Base-by-base conservation (phyloP, 768 basidiomycete species). In the Suillus cothurnatus region DNA sequence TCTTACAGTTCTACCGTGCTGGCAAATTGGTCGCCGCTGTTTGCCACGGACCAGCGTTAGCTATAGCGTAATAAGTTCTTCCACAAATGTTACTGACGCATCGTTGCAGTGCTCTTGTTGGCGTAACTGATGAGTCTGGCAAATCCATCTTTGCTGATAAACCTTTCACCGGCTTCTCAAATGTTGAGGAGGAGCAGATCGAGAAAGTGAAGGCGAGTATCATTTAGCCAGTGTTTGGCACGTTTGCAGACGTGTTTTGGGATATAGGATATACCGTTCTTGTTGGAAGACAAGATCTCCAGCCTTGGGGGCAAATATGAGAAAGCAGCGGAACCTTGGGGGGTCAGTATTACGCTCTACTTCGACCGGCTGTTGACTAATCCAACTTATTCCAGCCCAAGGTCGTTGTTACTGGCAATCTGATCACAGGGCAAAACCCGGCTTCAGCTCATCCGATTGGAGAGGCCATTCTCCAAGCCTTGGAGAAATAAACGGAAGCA, bases 361-460 rank as follows among this genome's bases (percentile, higher is more conserved):
- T 31, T 19, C 21, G 19, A 17, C 19, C 9, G 36, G 15, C 49
- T 4, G 38, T 32, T 23, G 8, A 45, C 36, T 61, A 32, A 60
- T 50, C 57, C 41, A 47, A 41, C 38, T 41, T 4, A 31, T 31
- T 31, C 17, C 50, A 76, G 70, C 63, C 73, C 47, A 82, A 87
- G 67, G 85, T 89, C 28, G 82, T 86, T 17, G 81, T 84, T 9
- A 85, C 86, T 69, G 87, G 86, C 15, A 81, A 83, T 19, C 78
- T 91, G 38, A 80, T 86, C 69, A 89, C 90, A 26, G 92, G 91
- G 9, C 91, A 91, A 74, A 93, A 93, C 76, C 91, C 90, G 4
- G 86, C 84, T 21, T 88, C 86, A 9, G 88, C 91, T 41, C 78
- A 74, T 52, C 79, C 80, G 0, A 66, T 92, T 49, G 91, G 80